These are phyloP conservation scores for Tylopilus rubrobrunneus DNA, from an alignment of 768 basidiomycete species.

Conservation along the genomic window DNA sequence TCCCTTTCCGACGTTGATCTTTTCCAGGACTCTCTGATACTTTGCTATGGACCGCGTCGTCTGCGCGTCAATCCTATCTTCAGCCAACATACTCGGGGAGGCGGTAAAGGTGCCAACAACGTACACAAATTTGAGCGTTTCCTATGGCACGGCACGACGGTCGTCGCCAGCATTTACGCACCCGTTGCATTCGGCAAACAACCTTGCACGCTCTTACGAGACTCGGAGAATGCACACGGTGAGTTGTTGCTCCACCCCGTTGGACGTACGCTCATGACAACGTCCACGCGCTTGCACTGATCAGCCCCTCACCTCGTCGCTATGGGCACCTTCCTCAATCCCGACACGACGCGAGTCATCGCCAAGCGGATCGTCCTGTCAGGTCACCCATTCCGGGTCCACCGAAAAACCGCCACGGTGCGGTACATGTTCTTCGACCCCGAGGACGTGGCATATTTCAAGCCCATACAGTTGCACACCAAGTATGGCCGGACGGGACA, in stretches of 20 bases:
- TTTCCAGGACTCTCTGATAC: slow-evolving; percentile 74
- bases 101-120: slow-evolving; percentile 90
- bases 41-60: slow-evolving; percentile 87
- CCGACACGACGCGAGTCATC: slow-evolving; percentile 88
- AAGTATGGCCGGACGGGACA: slow-evolving; percentile 90
- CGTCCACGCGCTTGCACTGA: background rate
- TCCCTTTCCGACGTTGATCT: background rate
- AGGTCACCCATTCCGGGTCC: slow-evolving; percentile 95
- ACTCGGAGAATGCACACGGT: slow-evolving; percentile 64
- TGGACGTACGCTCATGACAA: background rate
- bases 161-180: slow-evolving; percentile 84
- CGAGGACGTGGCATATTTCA: slow-evolving; percentile 91
- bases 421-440: slow-evolving; percentile 98
- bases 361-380: slow-evolving; percentile 94
- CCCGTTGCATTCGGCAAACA: slow-evolving; percentile 81
- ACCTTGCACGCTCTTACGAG: slow-evolving; percentile 72
- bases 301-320: slow-evolving; percentile 82
- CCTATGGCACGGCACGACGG: slow-evolving; percentile 75
- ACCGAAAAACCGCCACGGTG: slow-evolving; percentile 95
- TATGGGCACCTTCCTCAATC: slow-evolving; percentile 80
- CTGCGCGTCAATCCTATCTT: slow-evolving; percentile 83
- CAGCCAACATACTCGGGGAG: slow-evolving; percentile 88
- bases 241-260: background rate
- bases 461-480: slow-evolving; percentile 89
- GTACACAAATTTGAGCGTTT: slow-evolving; percentile 96